Percentiles rank a stretch among this genome's conserved stretches.
Conservation (phyloP, 2,329 filamentous ascomycete genomes). For the Diaporthe citriasiana region DNA sequence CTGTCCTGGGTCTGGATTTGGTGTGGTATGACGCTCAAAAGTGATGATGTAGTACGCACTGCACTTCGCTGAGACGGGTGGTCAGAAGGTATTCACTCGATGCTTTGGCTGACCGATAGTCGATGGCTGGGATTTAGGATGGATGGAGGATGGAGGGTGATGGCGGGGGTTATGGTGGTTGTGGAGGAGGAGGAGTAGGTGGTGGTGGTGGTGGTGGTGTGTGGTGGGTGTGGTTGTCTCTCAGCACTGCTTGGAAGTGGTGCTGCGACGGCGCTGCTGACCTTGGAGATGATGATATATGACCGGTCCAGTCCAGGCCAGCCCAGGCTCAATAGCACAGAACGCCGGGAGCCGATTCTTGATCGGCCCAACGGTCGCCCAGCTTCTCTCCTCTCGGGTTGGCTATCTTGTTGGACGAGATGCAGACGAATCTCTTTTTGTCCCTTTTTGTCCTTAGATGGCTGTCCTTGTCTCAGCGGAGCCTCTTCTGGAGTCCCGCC, state of each 20-base stretch:
- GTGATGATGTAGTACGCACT: conserved; percentile 3
- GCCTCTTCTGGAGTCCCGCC: conserved; percentile 7
- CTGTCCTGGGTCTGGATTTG: not conserved
- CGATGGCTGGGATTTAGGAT: conserved; percentile 29
- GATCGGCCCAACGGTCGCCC: conserved; percentile 8
- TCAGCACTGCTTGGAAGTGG: conserved; percentile 32
- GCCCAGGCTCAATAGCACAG: conserved; percentile 29
- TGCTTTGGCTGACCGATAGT: conserved; percentile 19
- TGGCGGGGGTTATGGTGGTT: not conserved
- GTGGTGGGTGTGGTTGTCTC: conserved; percentile 27
- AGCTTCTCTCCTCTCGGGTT: not conserved
- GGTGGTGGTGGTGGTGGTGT: conserved; percentile 14
- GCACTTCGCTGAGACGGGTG: conserved; percentile 22
- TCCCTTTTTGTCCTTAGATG: not conserved
- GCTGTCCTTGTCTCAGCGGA: not conserved
- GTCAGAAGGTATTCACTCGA: conserved; percentile 29
- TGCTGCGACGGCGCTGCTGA: conserved; percentile 35
- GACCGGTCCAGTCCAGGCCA: conserved; percentile 32
- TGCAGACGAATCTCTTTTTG: not conserved
- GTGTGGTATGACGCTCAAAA: not conserved
- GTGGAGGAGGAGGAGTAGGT: conserved; percentile 1
- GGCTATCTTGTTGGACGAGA: conserved; percentile 2
- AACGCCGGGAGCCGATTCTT: conserved; percentile 3
- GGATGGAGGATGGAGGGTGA: conserved; percentile 19
- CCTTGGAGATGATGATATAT: conserved; percentile 37